Base-by-base conservation (phyloP, 164 flowering plant genomes). In the Kingdonia uniflora region DNA sequence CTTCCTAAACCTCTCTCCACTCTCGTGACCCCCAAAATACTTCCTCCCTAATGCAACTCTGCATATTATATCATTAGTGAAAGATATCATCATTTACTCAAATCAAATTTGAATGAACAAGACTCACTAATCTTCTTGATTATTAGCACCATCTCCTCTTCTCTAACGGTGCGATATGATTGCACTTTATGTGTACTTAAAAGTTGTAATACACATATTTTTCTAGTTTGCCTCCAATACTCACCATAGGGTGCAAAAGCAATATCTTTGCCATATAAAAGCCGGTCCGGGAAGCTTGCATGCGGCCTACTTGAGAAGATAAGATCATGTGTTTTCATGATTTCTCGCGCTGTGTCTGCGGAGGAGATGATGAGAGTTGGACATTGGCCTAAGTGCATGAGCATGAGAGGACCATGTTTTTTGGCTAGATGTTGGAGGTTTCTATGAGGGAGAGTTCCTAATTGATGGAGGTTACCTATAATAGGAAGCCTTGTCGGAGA, bases 41-140 rank as follows among this genome's bases (percentile, higher is more conserved):
- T 64, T 67, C 53, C 50, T 60, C 65, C 71, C 68, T 5, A 67
- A 54, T 1, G 68, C 63, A 11, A 47, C 62, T 25, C 71, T 66
- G 19, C 65, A 60, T 17, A 61, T 29, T 17, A 67, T 49, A 26
- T 48, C 39, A n/a, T 50, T 67, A 0, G 58, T 41, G 0, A 59
- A 26, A 11, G 49, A 17, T 2, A 45, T 0, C 12, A 63, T 23
- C 49, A 54, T 1, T 20, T 54, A 40, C 64, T 58, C 49, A 65
- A 50, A n/a, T 65, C 57, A 21, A 41, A 26, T 11, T 19, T 16
- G 8, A 39, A 14, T 16, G 51, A 42, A 52, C 2, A 20, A n/a
- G 6, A 41, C 12, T 40, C 12, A 0, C 20, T 22, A 21, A 60
- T 63, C 29, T 54, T 60, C 19, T 64, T 26, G 5, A 66, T 40